phyloP scores from a whole-genome alignment of 768 basidiomycete genomes.

The Lactarius indigo region DNA sequence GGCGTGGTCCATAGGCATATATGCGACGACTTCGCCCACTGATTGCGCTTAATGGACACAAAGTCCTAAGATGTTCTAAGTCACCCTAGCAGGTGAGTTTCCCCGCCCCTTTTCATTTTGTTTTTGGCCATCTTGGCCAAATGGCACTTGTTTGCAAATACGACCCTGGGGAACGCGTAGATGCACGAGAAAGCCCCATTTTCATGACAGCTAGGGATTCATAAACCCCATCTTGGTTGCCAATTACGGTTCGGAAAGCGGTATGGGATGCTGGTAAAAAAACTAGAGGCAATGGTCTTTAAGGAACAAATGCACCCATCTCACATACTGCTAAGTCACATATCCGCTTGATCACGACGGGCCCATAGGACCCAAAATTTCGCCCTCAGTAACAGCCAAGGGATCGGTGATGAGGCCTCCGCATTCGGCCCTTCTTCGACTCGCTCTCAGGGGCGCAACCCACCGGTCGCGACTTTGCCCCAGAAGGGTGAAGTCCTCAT shows the following conservation, averaged over 20 bases:
- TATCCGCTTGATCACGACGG: not conserved
- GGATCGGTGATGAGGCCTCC: not conserved
- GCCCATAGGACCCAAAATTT: no score
- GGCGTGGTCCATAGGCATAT: slow-evolving; percentile 22
- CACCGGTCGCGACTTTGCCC: no score
- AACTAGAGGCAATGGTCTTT: not conserved
- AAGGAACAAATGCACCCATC: no score
- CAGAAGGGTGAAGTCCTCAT: not conserved
- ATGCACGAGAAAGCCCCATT: not conserved
- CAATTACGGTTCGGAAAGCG: no score
- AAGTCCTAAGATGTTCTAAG: slow-evolving; percentile 4
- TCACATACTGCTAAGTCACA: not conserved
- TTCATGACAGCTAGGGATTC: not conserved
- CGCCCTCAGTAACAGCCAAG: not conserved
- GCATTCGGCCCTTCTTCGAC: not conserved
- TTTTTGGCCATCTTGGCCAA: not conserved
- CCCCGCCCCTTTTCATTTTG: not conserved
- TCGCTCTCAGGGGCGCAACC: not conserved
- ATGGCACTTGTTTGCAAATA: not conserved
- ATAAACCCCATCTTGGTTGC: not conserved
- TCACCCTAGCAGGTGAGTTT: slow-evolving; percentile 13
- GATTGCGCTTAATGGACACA: not conserved
- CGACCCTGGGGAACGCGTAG: not conserved
- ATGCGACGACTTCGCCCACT: not conserved
- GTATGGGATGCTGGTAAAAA: not conserved